A percentile compares a stretch with the other conserved stretches of the same genome.
Evolutionary conservation across 768 basidiomycete genomes (phyloP).

Genomic region (Neoboletus subvelutipes): DNA sequence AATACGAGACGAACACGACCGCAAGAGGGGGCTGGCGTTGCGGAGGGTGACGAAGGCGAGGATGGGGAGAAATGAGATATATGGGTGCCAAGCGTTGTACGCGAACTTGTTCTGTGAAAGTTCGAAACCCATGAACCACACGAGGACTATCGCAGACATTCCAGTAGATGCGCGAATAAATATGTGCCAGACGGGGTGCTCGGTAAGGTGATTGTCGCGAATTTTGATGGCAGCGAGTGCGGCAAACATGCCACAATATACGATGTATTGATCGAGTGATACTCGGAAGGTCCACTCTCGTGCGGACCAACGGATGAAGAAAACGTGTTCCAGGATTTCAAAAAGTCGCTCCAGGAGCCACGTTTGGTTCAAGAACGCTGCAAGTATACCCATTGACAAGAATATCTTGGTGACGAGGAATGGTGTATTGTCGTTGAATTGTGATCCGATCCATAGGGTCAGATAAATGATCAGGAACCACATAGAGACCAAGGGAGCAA

Average conservation of each 20-base stretch:
- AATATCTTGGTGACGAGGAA: slow-evolving; percentile 74
- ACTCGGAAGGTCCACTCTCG: slow-evolving; percentile 88
- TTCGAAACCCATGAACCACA: slow-evolving; percentile 86
- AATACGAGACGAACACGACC: slow-evolving; percentile 63
- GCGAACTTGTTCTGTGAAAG: slow-evolving; percentile 75
- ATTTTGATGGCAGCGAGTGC: slow-evolving; percentile 73
- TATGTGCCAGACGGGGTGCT: slow-evolving; percentile 64
- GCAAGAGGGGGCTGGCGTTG: slow-evolving; percentile 68
- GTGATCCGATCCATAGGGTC: slow-evolving; percentile 70
- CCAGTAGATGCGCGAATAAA: slow-evolving; percentile 48
- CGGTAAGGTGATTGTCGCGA: slow-evolving; percentile 68
- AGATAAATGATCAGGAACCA: slow-evolving; percentile 87
- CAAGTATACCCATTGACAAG: slow-evolving; percentile 60
- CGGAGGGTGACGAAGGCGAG: slow-evolving; percentile 72
- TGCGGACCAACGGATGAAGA: slow-evolving; percentile 80
- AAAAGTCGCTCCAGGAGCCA: slow-evolving; percentile 70
- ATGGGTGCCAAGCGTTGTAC: slow-evolving; percentile 86
- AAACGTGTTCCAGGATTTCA: slow-evolving; percentile 57
- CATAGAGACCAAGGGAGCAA: slow-evolving; percentile 85
- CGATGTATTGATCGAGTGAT: slow-evolving; percentile 85
- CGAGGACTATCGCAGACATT: slow-evolving; percentile 50
- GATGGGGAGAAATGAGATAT: slow-evolving; percentile 79
- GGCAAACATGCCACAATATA: slow-evolving; percentile 82
- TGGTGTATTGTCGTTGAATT: slow-evolving; percentile 65
- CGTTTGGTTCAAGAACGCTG: slow-evolving; percentile 61